Evolutionary conservation across 2,329 filamentous ascomycete species (phyloP).

Genomic region (Microascus cirrosus): DNA sequence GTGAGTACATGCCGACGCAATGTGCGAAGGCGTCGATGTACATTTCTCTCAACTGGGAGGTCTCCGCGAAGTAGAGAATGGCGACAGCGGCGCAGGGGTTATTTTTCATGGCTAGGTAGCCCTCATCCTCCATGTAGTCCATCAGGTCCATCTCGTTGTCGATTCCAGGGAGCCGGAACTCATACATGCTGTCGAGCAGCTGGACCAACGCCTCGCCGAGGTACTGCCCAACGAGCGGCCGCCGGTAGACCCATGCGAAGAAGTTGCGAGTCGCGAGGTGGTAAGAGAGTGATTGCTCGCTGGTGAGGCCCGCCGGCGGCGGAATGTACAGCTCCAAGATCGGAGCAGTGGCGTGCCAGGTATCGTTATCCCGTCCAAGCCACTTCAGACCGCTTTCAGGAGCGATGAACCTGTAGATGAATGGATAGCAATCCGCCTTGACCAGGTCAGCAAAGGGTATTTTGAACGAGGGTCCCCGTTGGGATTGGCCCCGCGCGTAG

Average conservation of each 20-base stretch:
- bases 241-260: constrained; percentile 58
- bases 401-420: constrained; percentile 41
- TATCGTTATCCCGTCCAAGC: neutral
- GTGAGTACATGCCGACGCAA: constrained; percentile 66
- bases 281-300: constrained; percentile 45
- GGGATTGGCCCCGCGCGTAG: constrained; percentile 53
- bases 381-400: neutral
- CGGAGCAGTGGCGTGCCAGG: constrained; percentile 11
- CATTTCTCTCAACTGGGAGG: constrained; percentile 48
- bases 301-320: constrained; percentile 40
- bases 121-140: constrained; percentile 55
- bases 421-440: constrained; percentile 43
- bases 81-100: constrained; percentile 59
- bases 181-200: constrained; percentile 53
- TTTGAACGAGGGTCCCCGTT: constrained; percentile 55
- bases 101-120: constrained; percentile 56
- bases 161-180: constrained; percentile 41
- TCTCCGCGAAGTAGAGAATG: constrained; percentile 56
- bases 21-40: constrained; percentile 68
- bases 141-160: constrained; percentile 53
- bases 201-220: constrained; percentile 53
- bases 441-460: constrained; percentile 49
- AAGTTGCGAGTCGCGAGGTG: constrained; percentile 64
- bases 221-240: constrained; percentile 55
- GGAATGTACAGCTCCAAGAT: constrained; percentile 58